Evolutionary conservation across 208 protist species (phyloP).

Genomic region (Acanthamoeba lenticulata): DNA sequence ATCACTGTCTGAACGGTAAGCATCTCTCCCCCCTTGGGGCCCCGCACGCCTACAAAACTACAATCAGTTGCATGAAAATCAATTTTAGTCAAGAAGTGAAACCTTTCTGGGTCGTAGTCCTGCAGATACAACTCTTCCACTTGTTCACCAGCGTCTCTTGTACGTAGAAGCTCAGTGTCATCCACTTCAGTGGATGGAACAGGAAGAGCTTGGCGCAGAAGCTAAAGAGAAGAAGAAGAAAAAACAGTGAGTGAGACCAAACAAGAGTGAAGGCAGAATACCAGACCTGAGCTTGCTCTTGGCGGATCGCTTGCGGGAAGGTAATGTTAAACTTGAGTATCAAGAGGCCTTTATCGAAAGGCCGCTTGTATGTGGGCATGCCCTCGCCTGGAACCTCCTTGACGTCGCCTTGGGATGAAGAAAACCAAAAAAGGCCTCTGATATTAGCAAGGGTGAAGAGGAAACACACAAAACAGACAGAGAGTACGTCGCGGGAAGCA

Average conservation of each 20-base stretch:
- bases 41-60: not conserved
- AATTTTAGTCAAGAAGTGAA: no score
- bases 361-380: conserved; percentile 68
- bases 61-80: no score
- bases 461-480: no score
- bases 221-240: no score
- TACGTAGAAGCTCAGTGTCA: not conserved
- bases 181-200: not conserved
- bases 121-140: not conserved
- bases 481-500: not conserved
- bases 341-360: conserved; percentile 69
- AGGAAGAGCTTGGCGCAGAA: not conserved
- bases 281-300: not conserved
- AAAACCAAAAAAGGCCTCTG: not conserved
- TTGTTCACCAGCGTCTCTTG: not conserved
- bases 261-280: not conserved
- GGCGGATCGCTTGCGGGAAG: conserved; percentile 28
- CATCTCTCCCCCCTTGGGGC: not conserved
- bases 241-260: not conserved
- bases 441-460: not conserved
- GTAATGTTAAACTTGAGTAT: conserved; percentile 62
- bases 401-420: conserved; percentile 37
- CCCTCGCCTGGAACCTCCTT: conserved; percentile 63
- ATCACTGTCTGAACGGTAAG: conserved; percentile 16
- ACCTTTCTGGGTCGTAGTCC: conserved; percentile 21